phyloP scores from a whole-genome alignment of 2,329 filamentous ascomycete species.

The Plenodomus tracheiphilus region DNA sequence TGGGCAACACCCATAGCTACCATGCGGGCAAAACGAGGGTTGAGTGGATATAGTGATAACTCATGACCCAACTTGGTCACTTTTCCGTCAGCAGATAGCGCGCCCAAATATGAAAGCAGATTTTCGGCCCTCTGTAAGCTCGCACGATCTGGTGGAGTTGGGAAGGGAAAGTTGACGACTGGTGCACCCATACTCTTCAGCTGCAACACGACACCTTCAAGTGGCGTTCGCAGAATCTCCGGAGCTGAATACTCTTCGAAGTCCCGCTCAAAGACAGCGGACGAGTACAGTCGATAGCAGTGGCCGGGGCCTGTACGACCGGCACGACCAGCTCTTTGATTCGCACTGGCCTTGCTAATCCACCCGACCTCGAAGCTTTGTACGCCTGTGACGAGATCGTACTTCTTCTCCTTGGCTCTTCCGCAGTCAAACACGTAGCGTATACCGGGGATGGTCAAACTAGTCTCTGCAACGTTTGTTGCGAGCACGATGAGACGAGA shows the following conservation, averaged over 20 bases:
- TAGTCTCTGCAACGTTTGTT: conserved; percentile 96
- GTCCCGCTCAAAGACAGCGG: conserved; percentile 87
- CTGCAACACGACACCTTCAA: conserved; percentile 86
- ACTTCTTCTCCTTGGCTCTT: conserved; percentile 87
- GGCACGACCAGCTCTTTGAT: conserved; percentile 88
- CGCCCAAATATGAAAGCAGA: conserved; percentile 81
- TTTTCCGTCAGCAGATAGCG: conserved; percentile 70
- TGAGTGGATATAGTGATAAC: conserved; percentile 86
- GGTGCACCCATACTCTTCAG: conserved; percentile 94
- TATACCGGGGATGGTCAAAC: conserved; percentile 92
- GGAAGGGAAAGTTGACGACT: conserved; percentile 93
- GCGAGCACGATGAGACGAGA: conserved; percentile 85
- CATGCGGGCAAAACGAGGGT: conserved; percentile 88
- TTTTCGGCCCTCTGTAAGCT: conserved; percentile 83
- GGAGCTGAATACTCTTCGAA: conserved; percentile 85
- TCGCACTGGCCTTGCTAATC: conserved; percentile 97
- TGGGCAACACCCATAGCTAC: conserved; percentile 84
- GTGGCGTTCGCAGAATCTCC: conserved; percentile 86
- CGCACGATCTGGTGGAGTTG: conserved; percentile 79
- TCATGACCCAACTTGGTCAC: conserved; percentile 79
- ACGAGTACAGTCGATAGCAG: conserved; percentile 93
- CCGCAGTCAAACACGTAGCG: conserved; percentile 96
- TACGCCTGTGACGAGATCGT: conserved; percentile 84
- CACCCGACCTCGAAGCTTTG: conserved; percentile 94
- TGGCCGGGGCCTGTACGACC: conserved; percentile 95